Conservation (phyloP, 768 basidiomycete species). For the Paxillus rubicundulus region DNA sequence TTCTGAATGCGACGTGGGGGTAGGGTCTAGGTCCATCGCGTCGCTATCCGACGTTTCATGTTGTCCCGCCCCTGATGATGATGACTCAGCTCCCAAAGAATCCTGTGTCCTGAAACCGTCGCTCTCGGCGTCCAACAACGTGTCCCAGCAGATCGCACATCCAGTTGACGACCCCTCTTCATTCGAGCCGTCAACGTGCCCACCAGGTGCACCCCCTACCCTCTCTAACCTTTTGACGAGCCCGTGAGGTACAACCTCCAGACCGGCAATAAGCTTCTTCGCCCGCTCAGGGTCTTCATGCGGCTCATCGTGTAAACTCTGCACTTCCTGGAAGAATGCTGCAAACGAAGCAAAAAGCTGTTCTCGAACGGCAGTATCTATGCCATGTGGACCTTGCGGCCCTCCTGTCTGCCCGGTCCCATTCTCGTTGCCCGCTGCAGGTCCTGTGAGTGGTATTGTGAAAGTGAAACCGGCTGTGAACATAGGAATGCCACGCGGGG, state of each 20-base stretch:
- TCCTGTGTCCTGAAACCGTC: conserved; percentile 29
- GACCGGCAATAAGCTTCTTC: conserved; percentile 54
- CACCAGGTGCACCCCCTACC: conserved; percentile 37
- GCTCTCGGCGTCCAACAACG: conserved; percentile 47
- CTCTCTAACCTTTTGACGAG: conserved; percentile 64
- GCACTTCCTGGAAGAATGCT: conserved; percentile 26
- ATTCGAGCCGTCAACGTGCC: conserved; percentile 27
- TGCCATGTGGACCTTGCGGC: conserved; percentile 6
- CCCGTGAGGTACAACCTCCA: conserved; percentile 66
- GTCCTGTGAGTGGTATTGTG: conserved; percentile 33
- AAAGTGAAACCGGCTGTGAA: conserved; percentile 34
- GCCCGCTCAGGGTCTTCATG: conserved; percentile 69
- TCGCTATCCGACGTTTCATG: conserved; percentile 5
- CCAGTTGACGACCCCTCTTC: conserved; percentile 39
- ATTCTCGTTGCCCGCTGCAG: conserved; percentile 8
- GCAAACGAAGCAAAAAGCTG: conserved; percentile 26
- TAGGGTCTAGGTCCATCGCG: conserved; percentile 21
- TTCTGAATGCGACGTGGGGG: conserved; percentile 11
- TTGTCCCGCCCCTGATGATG: not conserved
- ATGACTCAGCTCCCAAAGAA: conserved; percentile 6
- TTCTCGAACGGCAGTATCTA: conserved; percentile 21
- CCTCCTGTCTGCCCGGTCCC: conserved; percentile 10
- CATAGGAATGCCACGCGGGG: conserved; percentile 20
- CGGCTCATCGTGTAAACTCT: conserved; percentile 32
- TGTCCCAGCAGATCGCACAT: conserved; percentile 80